Base-by-base conservation (phyloP, 805 yeast species). In the Candida manassasensis region DNA sequence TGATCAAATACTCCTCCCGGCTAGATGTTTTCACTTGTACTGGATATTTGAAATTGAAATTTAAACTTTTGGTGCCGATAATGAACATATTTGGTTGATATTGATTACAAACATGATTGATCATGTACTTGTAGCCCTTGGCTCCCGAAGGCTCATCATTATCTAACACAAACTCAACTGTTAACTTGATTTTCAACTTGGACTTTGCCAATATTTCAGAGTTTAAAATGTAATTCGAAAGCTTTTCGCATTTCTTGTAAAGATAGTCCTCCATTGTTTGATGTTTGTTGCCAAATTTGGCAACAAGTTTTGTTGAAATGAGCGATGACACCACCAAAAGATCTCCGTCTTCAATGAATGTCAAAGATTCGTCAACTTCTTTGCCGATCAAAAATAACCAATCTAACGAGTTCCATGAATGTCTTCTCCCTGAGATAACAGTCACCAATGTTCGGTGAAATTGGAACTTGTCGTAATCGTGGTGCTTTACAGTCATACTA, bases 401-500 rank as follows among this genome's bases (percentile, higher is more conserved):
- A 39, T 63, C 65, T 3, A 65, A 27, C 11, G 67, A 44, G 39
- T 62, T 64, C 73, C 72, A 67, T n/a, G 70, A 54, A 45, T 67
- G 73, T 31, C 52, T 55, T 38, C 71, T 51, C 6, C 73, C 73
- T 8, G 62, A 57, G 13, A 67, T 49, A 3, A 63, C 52, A 3
- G 66, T 53, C 15, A 67, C 52, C 15, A 67, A 41, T 8, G 71
- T 66, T 10, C 73, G 36, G 17, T 46, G 45, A 31, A 40, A 43
- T 21, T 36, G 22, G 33, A 55, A 35, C 35, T 47, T 21, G 39
- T 48, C 43, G 46, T 52, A 69, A 19, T 59, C 53, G 12, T 57
- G 45, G 49, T 73, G 78, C 42, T 65, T 67, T 32, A 60, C 67
- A n/a, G 71, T 68, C 26, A 72, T 49, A 41, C 69, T 59, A 21